Percentiles rank a stretch among this genome's conserved stretches.
Evolutionary conservation across 1,284 basidiomycete species (phyloP).

Genomic region (Leccinum subrobustum): DNA sequence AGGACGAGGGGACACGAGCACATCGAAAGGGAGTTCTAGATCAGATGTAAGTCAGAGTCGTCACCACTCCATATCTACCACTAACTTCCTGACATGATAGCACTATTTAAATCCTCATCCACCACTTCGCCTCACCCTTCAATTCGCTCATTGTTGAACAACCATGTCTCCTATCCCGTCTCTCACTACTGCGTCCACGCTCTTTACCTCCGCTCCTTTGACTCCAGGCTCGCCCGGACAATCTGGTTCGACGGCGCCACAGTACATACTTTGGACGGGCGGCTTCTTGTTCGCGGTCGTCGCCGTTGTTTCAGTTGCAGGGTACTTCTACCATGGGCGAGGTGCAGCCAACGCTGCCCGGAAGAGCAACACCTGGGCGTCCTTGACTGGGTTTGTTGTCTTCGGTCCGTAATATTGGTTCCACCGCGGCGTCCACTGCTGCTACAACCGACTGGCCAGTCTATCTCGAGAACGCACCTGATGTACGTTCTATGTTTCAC

Average conservation of each 20-base stretch:
- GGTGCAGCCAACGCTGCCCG: background rate
- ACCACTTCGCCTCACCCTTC: background rate
- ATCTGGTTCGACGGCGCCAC: background rate
- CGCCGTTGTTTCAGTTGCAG: constrained; percentile 16
- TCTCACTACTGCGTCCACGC: constrained; percentile 9
- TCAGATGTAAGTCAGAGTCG: background rate
- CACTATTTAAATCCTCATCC: background rate
- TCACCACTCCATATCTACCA: too few relatives aligned
- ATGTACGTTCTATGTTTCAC: constrained; percentile 11
- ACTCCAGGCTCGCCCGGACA: background rate
- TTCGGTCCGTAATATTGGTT: constrained; percentile 2
- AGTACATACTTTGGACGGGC: constrained; percentile 13
- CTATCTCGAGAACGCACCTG: constrained; percentile 12
- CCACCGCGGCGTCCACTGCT: background rate
- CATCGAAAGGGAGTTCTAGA: background rate
- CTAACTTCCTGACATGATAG: background rate
- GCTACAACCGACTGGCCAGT: background rate
- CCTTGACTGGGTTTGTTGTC: constrained; percentile 14
- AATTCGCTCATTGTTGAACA: constrained; percentile 10
- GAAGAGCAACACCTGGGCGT: constrained; percentile 8
- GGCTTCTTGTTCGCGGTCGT: constrained; percentile 22
- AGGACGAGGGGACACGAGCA: background rate
- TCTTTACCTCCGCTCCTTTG: constrained; percentile 5
- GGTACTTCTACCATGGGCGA: constrained; percentile 18
- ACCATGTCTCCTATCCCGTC: constrained; percentile 26